A percentile compares a stretch with the other conserved stretches of the same genome.
Conservation (phyloP, 1,139 yeast species). For the Pichia sp. region DNA sequence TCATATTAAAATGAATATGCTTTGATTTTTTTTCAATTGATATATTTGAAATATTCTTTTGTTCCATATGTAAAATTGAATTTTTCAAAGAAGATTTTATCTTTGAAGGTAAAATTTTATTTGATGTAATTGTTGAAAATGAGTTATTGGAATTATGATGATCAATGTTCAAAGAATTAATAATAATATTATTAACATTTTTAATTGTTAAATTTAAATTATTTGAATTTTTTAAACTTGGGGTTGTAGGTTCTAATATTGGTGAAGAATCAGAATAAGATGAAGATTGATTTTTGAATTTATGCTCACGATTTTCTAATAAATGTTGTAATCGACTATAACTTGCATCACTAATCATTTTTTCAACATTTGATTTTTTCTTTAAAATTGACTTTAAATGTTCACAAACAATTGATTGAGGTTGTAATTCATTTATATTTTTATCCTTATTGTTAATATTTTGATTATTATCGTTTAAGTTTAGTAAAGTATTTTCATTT, state of each 20-base stretch:
- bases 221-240: slow-evolving; percentile 4
- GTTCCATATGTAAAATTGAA: slow-evolving; percentile 9
- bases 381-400: slow-evolving; percentile 49
- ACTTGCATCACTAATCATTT: slow-evolving; percentile 50
- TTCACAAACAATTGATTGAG: slow-evolving; percentile 12
- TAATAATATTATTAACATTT: not conserved
- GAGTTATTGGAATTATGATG: not conserved
- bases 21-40: slow-evolving; percentile 36
- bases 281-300: slow-evolving; percentile 13
- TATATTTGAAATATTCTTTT: not conserved
- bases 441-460: not conserved
- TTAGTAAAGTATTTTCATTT: slow-evolving; percentile 2
- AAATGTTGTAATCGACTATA: slow-evolving; percentile 38
- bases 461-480: slow-evolving; percentile 1
- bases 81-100: slow-evolving; percentile 17
- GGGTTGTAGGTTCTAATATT: slow-evolving; percentile 22
- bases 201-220: slow-evolving; percentile 8
- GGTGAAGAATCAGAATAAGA: slow-evolving; percentile 23
- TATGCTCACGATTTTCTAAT: slow-evolving; percentile 26
- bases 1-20: slow-evolving; percentile 84
- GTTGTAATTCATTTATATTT: too few relatives aligned
- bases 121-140: not conserved
- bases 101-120: slow-evolving; percentile 1
- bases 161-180: not conserved
- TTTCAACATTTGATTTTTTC: slow-evolving; percentile 47